Evolutionary conservation across 2,329 filamentous ascomycete genomes (phyloP).

Genomic region (Nemania diffusa): DNA sequence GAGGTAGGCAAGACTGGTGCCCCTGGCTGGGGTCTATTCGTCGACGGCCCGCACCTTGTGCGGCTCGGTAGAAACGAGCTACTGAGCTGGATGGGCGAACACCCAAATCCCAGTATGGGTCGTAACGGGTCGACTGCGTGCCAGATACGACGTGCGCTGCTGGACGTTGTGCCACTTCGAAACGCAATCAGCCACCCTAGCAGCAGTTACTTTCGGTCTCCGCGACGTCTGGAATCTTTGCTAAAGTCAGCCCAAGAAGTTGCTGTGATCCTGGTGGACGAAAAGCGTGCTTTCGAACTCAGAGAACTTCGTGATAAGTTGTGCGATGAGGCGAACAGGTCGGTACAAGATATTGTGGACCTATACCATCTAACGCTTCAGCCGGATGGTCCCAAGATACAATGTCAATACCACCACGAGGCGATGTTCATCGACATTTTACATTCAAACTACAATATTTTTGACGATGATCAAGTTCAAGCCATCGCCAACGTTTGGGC

Average conservation of each 20-base stretch:
- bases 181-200: constrained; percentile 9
- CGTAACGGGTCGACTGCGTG: neutral
- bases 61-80: constrained; percentile 18
- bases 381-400: neutral
- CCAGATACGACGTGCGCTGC: fast-evolving
- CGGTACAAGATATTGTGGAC: neutral
- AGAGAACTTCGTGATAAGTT: neutral
- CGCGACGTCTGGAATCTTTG: fast-evolving
- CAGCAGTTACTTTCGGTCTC: neutral
- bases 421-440: neutral
- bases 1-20: neutral
- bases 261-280: neutral
- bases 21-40: neutral
- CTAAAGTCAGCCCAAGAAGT: neutral
- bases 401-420: neutral
- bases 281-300: neutral
- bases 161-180: neutral
- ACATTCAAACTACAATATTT: neutral
- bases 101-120: no score
- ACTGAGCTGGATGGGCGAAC: neutral
- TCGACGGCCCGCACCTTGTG: constrained; percentile 1
- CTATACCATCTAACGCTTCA: neutral
- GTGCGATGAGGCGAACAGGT: neutral
- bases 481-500: no score
- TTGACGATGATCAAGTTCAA: neutral